These are phyloP conservation scores for Fusarium metavorans DNA, from an alignment of 2,329 filamentous ascomycete species.

Conservation along the genomic window DNA sequence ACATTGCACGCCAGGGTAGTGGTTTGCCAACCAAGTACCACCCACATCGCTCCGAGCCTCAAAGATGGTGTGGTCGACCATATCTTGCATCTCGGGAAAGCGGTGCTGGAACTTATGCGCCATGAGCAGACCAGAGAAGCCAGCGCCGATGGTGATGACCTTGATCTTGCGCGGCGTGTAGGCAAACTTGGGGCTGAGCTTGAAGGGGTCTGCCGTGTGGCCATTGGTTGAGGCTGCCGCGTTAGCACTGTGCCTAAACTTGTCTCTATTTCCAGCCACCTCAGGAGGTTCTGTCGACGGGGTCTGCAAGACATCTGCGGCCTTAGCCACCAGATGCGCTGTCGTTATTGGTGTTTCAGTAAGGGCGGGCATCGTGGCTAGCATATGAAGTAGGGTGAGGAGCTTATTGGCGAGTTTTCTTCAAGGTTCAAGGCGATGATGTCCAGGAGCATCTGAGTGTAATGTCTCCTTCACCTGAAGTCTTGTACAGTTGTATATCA, in stretches of 20 bases:
- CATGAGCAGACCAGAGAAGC: slow-evolving; percentile 50
- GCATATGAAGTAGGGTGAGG: background rate
- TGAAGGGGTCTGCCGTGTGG: slow-evolving; percentile 42
- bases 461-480: background rate
- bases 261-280: slow-evolving; percentile 3
- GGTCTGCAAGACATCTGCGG: slow-evolving; percentile 1
- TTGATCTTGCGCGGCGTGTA: slow-evolving; percentile 48
- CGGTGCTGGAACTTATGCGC: slow-evolving; percentile 51
- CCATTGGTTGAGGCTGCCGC: slow-evolving; percentile 4
- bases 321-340: background rate
- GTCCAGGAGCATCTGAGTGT: background rate
- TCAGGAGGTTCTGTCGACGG: slow-evolving; percentile 39
- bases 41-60: slow-evolving; percentile 47
- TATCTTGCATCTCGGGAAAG: slow-evolving; percentile 46
- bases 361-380: slow-evolving; percentile 27
- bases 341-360: slow-evolving; percentile 28
- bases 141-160: slow-evolving; percentile 51
- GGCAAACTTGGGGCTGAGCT: slow-evolving; percentile 41
- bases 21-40: slow-evolving; percentile 51
- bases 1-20: slow-evolving; percentile 40
- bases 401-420: background rate
- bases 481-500: background rate
- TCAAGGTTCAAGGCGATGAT: background rate
- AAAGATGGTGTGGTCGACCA: slow-evolving; percentile 46
- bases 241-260: background rate